Conservation (phyloP, 2,329 filamentous ascomycete species). For the Ceratocystis variospora region DNA sequence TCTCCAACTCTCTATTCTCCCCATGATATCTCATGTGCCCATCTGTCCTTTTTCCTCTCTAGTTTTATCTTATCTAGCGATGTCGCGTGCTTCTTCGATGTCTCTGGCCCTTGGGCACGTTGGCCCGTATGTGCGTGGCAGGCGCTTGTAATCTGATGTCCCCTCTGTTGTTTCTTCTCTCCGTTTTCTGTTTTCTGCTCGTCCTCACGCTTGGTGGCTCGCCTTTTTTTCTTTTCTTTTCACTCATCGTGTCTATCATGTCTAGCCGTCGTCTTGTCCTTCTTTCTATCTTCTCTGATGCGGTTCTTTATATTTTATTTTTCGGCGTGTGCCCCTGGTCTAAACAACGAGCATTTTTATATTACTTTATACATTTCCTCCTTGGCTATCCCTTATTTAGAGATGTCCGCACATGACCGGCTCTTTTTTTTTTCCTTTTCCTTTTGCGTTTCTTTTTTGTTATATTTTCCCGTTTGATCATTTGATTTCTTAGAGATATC, state of each 20-base stretch:
- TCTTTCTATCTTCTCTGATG: slow-evolving; percentile 12
- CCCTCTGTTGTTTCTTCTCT: not conserved
- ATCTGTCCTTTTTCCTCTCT: not conserved
- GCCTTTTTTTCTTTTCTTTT: not conserved
- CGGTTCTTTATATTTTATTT: slow-evolving; percentile 2
- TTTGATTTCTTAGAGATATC: slow-evolving; percentile 1
- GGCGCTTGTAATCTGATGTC: slow-evolving; percentile 6
- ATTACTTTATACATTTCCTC: not conserved
- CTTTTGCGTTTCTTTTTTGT: not conserved
- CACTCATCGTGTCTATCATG: not conserved
- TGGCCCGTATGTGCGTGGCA: not conserved
- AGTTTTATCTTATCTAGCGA: not conserved
- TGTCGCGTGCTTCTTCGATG: not conserved
- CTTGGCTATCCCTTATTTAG: not conserved
- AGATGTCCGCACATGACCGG: not conserved
- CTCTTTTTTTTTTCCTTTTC: not conserved
- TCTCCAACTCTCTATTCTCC: not conserved
- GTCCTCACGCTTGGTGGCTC: not conserved
- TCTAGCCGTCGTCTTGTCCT: slow-evolving; percentile 2
- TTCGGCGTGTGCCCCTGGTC: not conserved
- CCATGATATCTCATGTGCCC: not conserved
- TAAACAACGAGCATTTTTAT: slow-evolving; percentile 2
- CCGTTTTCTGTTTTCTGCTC: too few relatives aligned
- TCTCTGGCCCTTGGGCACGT: not conserved
- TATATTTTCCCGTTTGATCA: not conserved